Base-by-base conservation (phyloP, 495 filamentous ascomycete species). In the Aspergillus conjunctus region DNA sequence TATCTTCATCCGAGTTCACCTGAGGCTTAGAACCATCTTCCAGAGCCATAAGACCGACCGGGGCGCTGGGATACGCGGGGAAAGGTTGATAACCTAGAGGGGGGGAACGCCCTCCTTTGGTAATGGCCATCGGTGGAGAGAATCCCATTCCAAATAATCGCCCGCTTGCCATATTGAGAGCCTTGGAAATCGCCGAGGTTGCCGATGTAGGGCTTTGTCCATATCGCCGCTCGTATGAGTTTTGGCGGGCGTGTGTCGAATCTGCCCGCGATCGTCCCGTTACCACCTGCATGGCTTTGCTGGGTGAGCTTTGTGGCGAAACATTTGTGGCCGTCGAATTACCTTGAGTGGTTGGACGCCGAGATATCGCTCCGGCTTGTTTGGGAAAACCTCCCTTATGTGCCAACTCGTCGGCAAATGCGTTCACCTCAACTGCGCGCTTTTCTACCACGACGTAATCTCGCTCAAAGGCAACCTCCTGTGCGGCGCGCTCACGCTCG, bases 371-470 rank as follows among this genome's bases (percentile, higher is more conserved):
- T 44, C 80, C 80, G 46, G 71, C 58, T 26, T 76, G 79, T 33
- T 77, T 75, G 34, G 68, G 33, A 33, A 73, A 69, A 0, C 77
- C 74, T 9, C 74, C 71, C 50, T 77, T 91, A 49, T 91, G 86
- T 17, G 91, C 91, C 63, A 98, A 77, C 71, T 98, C 92, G 69
- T 98, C 94, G 9, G 94, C 94, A 69, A 98, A 91, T 4, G 94
- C 93, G 75, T 98, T 97, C 30, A 98, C 93, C 71, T 97, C 91
- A 4, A 98, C 92, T 8, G 88, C 88, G 53, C 88, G 87, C 77
- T 97, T 98, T 73, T 98, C 95, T 18, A 98, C 91, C 17, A 98
- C 75, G 34, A 98, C 93, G 64, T 97, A 98, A 65, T 97, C 94
- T 63, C 92, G 81, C 68, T 95, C 92, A 69, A 95, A 90, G 1